Base-by-base conservation (phyloP, 163 green algal genomes). In the Scenedesmus sp. region DNA sequence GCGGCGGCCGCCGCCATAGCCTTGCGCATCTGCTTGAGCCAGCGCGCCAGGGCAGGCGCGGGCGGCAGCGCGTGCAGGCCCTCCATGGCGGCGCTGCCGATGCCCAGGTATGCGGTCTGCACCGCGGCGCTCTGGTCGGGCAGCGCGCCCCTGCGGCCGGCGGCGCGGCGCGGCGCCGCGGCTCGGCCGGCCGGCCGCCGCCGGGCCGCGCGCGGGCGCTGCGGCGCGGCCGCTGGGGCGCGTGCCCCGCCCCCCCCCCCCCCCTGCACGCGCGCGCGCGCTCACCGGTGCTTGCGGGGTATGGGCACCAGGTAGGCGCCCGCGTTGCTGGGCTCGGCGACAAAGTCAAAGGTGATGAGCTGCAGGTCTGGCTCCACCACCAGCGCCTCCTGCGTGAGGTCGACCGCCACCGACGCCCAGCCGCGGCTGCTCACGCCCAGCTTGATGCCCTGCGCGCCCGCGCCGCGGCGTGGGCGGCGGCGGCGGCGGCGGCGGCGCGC, bases 271-370 rank as follows among this genome's bases (percentile, higher is more conserved):
- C 57, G 17, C 45, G n/a, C 57, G 75, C 74, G 34, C 84, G 80
- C 87, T 91, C 10, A 56, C 63, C 5, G 36, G 71, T 33, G 63
- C 36, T n/a, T n/a, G n/a, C n/a, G n/a, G n/a, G n/a, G n/a, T 17
- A 91, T 70, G 24, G 88, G 88, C 47, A 88, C 77, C 29, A 92
- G 78, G 50, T 83, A 90, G 5, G 87, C 87, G 0, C 85, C 87
- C 9, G 45, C 44, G 24, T 72, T 93, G 56, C 78, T 87, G 4
- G 88, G 88, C 77, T 93, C 88, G 10, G 85, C 85, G 9, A 93
- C 88, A 81, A 91, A 91, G 81, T 93, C 88, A 83, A 93, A 92
- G 22, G 89, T 91, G 69, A 94, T 91, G 60, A 94, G 88, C 81
- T 92, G 78, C 64, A 92, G 89, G 82, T 94, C 88, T n/a, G 89